Percentiles rank a stretch among this genome's conserved stretches.
Evolutionary conservation across 2,329 filamentous ascomycete species (phyloP).

Genomic region (Fusarium virguliforme): DNA sequence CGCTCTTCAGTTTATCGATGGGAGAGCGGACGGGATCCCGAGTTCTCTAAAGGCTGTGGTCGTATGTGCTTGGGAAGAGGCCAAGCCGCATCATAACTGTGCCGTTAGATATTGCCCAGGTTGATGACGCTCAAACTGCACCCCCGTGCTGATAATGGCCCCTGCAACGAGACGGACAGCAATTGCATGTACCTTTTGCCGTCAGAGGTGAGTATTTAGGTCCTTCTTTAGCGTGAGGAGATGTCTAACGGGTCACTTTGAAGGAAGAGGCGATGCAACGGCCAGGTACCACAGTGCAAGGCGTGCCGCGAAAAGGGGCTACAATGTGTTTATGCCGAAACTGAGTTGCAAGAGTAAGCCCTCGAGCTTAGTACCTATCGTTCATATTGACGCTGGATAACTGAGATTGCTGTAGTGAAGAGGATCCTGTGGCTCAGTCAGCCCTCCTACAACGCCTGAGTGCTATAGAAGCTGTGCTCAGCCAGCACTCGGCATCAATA

Average conservation of each 20-base stretch:
- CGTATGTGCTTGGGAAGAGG: conserved; percentile 12
- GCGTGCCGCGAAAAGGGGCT: not conserved
- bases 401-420: not conserved
- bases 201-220: not conserved
- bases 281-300: conserved; percentile 1
- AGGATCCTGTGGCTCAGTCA: not conserved
- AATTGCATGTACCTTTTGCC: not conserved
- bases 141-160: not conserved
- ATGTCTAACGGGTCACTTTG: not conserved
- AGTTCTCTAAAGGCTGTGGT: conserved; percentile 26
- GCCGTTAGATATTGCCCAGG: not conserved
- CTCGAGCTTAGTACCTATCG: not conserved
- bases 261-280: conserved; percentile 8
- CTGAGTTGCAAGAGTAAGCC: not conserved
- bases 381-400: not conserved
- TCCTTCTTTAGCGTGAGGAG: not conserved
- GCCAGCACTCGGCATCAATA: not conserved
- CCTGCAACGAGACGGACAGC: not conserved
- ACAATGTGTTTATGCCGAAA: conserved; percentile 1
- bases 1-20: conserved; percentile 26
- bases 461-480: conserved; percentile 1
- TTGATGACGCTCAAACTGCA: not conserved
- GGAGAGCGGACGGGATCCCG: conserved; percentile 29
- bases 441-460: not conserved
- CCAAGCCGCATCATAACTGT: not conserved